Conservation (phyloP, 2,329 filamentous ascomycete species). For the Neodidymelliopsis sp. region DNA sequence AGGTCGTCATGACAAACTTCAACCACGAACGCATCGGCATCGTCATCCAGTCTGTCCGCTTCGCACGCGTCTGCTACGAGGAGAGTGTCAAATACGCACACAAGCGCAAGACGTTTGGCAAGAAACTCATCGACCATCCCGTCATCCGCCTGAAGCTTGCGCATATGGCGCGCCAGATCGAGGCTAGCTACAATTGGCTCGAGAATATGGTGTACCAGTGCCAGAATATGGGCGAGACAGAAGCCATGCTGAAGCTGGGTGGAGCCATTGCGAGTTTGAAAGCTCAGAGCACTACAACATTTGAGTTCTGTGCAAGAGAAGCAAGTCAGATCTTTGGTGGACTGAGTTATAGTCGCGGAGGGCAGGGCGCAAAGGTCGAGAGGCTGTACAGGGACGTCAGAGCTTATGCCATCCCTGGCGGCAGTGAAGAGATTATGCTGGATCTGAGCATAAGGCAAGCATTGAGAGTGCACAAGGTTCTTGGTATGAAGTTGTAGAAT, state of each 20-base stretch:
- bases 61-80: constrained; percentile 96
- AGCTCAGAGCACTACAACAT: constrained; percentile 91
- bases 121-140: constrained; percentile 94
- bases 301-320: constrained; percentile 97
- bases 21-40: constrained; percentile 99
- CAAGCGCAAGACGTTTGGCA: constrained; percentile 96
- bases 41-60: constrained; percentile 95
- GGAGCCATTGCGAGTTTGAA: constrained; percentile 94
- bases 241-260: constrained; percentile 95
- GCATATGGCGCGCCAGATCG: constrained; percentile 97
- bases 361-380: constrained; percentile 95
- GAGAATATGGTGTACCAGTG: constrained; percentile 96
- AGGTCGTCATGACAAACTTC: constrained; percentile 99
- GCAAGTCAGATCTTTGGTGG: constrained; percentile 98
- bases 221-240: constrained; percentile 88
- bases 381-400: constrained; percentile 92
- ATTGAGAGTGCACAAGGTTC: constrained; percentile 83
- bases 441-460: constrained; percentile 94
- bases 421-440: constrained; percentile 98
- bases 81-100: constrained; percentile 96
- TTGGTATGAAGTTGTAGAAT: constrained; percentile 93
- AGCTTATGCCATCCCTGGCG: constrained; percentile 93
- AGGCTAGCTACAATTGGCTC: constrained; percentile 95
- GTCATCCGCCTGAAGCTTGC: constrained; percentile 98
- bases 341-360: constrained; percentile 87